Conservation (phyloP, 1,284 basidiomycete genomes). For the Ustilago vetiveriae region DNA sequence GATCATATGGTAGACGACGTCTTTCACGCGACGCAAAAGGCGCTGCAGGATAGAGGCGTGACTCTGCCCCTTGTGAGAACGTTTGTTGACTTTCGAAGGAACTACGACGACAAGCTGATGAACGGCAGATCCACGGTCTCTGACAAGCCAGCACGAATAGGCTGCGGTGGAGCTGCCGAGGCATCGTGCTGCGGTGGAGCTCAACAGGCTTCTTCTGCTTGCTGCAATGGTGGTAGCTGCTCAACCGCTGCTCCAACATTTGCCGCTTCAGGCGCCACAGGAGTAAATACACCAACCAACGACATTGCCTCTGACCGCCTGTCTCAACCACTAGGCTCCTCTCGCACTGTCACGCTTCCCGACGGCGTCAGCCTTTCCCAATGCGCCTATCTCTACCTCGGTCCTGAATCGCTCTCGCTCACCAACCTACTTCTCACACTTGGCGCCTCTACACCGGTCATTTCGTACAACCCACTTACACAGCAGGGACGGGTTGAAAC, state of each 20-base stretch:
- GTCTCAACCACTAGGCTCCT: conserved; percentile 55
- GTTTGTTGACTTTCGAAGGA: conserved; percentile 50
- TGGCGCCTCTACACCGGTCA: conserved; percentile 69
- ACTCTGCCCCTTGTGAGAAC: conserved; percentile 38
- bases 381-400: conserved; percentile 78
- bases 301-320: conserved; percentile 50
- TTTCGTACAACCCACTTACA: conserved; percentile 78
- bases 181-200: not conserved
- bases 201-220: conserved; percentile 5
- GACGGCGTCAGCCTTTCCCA: conserved; percentile 17
- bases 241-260: not conserved
- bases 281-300: conserved; percentile 47
- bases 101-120: conserved; percentile 49
- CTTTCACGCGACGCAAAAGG: conserved; percentile 68
- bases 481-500: conserved; percentile 71
- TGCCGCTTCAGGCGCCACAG: conserved; percentile 7
- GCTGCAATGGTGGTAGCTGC: conserved; percentile 9
- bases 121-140: conserved; percentile 12
- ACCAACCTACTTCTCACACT: conserved; percentile 77
- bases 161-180: not conserved
- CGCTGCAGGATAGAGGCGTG: conserved; percentile 19
- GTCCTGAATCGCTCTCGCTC: conserved; percentile 81
- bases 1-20: conserved; percentile 68
- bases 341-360: conserved; percentile 27
- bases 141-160: not conserved